Conservation (phyloP, 441 rosid species). For the Bocquillonia castaneifolia region DNA sequence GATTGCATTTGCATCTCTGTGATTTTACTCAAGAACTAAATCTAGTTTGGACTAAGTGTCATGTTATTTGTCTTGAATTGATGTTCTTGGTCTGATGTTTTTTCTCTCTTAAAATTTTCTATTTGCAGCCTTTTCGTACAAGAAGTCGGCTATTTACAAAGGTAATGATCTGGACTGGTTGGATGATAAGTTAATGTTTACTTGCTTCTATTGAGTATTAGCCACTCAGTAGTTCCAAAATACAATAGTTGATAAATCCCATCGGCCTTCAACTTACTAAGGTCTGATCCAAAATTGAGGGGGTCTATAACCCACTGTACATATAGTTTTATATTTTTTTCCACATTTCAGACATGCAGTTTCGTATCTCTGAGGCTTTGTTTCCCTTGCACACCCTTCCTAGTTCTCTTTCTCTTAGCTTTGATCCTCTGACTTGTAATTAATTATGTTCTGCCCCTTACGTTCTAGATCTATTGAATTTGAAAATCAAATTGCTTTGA, state of each 20-base stretch:
- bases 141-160: conserved; percentile 72
- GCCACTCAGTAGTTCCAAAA: background rate
- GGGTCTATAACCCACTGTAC: no score
- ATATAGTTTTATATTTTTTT: no score
- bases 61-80: conserved; percentile 14
- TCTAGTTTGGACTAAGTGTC: conserved; percentile 13
- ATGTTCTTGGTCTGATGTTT: conserved; percentile 10
- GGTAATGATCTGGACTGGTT: conserved; percentile 37
- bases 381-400: no score
- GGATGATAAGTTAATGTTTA: conserved; percentile 8
- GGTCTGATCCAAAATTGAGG: background rate
- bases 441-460: no score
- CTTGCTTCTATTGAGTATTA: background rate
- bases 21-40: conserved; percentile 5
- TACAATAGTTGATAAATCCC: background rate
- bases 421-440: no score
- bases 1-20: background rate
- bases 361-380: no score
- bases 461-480: no score
- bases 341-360: no score
- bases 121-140: conserved; percentile 65
- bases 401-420: no score
- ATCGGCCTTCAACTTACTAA: background rate
- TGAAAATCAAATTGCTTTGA: no score
- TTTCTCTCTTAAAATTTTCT: conserved; percentile 3